phyloP scores from a whole-genome alignment of 441 rosid species.

The Populus hybrid region DNA sequence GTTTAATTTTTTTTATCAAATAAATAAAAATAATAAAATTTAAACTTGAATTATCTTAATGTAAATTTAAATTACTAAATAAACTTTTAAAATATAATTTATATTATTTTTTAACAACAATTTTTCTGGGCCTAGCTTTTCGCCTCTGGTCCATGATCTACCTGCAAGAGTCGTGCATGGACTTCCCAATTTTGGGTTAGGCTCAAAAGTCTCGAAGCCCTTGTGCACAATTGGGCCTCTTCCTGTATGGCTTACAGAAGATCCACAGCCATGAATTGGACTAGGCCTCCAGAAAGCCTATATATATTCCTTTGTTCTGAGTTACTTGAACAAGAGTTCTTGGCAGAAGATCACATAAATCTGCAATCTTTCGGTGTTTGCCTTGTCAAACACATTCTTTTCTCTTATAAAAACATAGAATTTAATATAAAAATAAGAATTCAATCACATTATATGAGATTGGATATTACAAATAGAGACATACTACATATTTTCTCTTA shows the following conservation, averaged over 20 bases:
- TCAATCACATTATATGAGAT: too few relatives aligned
- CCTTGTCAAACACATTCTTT: not conserved
- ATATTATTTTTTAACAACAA: too few relatives aligned
- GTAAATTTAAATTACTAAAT: accelerated
- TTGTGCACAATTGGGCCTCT: not conserved
- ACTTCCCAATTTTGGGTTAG: not conserved
- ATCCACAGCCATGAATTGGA: not conserved
- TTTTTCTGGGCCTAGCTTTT: too few relatives aligned
- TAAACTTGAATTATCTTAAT: accelerated
- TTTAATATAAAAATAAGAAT: too few relatives aligned
- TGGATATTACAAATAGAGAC: too few relatives aligned
- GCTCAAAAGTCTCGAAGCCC: not conserved
- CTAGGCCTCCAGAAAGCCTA: not conserved
- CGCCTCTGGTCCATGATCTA: not conserved
- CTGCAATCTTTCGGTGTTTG: not conserved
- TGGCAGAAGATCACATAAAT: not conserved
- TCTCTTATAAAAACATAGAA: too few relatives aligned
- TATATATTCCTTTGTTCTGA: too few relatives aligned
- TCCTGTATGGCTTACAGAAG: not conserved
- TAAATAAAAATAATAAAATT: too few relatives aligned
- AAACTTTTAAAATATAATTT: too few relatives aligned
- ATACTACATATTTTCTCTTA: too few relatives aligned
- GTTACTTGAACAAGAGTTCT: not conserved
- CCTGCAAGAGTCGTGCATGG: not conserved
- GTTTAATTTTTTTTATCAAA: too few relatives aligned